Base-by-base conservation (phyloP, 2,329 filamentous ascomycete genomes). In the Chaetoscypha palmicola region DNA sequence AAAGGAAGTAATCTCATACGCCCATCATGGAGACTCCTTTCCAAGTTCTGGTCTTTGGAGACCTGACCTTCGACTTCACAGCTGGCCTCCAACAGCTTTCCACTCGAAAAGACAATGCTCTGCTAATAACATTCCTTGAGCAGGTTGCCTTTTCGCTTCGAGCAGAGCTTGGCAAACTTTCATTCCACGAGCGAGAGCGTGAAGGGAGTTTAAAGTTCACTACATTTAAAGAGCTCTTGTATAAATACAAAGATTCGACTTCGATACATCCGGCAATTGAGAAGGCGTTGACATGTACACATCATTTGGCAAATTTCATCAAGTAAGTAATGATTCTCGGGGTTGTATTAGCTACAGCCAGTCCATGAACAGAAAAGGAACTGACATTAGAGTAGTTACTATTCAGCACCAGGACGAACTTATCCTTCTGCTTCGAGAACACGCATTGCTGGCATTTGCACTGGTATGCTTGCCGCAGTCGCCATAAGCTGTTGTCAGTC, bases 31-130 rank as follows among this genome's bases (percentile, higher is more conserved):
- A n/a, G n/a, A n/a, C n/a, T n/a, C n/a, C n/a, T n/a, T n/a, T 28
- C 5, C 51, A 47, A 22, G 54, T 57, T 21, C 55, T 54, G 56
- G 58, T 59, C n/a, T 42, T 55, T 12, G 24, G 24, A 7, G 24
- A 28, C 24, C 24, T 7, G 24, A 28, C 24, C 24, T 28, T 7
- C 24, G 24, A 28, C 24, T 28, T 28, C 12, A 12, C 24, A 7
- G 7, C 24, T 7, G 24, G 12, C 24, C 12, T 28, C 24, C 7
- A 28, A 12, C 7, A 28, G 24, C 24, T 28, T 7, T 28, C 12
- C 7, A 7, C 7, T 7, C 7, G 12, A 28, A 12, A 28, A 12
- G 12, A 28, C 24, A 28, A 28, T 28, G 7, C 24, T 12, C 7
- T 28, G 7, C 12, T 28, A 28, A 28, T 12, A 28, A 12, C 24